A percentile compares a stretch with the other conserved stretches of the same genome.
Conservation (phyloP, 2,329 filamentous ascomycete species). For the Nigrograna mackinnonii region DNA sequence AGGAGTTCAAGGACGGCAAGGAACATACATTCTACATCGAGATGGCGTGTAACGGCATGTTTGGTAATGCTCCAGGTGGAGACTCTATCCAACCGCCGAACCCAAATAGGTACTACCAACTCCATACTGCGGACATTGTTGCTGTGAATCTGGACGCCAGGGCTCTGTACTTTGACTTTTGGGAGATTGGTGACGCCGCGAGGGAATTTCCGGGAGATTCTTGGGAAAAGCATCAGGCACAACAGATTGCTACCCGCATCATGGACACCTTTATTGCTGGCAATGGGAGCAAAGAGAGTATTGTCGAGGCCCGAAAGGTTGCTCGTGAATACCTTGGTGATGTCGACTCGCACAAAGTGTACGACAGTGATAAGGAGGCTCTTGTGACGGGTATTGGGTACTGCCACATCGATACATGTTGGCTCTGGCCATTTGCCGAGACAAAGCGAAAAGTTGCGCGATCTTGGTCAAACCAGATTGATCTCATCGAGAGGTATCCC, state of each 20-base stretch:
- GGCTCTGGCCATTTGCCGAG: slow-evolving; percentile 98
- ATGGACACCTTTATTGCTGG: slow-evolving; percentile 88
- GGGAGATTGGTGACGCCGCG: slow-evolving; percentile 92
- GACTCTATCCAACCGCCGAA: slow-evolving; percentile 87
- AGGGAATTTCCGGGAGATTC: slow-evolving; percentile 87
- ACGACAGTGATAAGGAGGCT: slow-evolving; percentile 72
- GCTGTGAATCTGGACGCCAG: slow-evolving; percentile 86
- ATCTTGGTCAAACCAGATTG: slow-evolving; percentile 96
- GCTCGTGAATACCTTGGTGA: slow-evolving; percentile 80
- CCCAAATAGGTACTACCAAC: slow-evolving; percentile 78
- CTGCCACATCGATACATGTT: slow-evolving; percentile 97
- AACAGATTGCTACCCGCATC: slow-evolving; percentile 82
- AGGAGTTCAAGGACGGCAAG: slow-evolving; percentile 79
- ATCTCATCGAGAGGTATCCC: slow-evolving; percentile 91
- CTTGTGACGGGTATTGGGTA: slow-evolving; percentile 90
- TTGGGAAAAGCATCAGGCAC: slow-evolving; percentile 85
- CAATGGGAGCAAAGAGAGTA: slow-evolving; percentile 70
- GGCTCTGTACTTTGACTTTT: slow-evolving; percentile 86
- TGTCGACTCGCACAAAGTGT: slow-evolving; percentile 83
- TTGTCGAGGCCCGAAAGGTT: slow-evolving; percentile 79
- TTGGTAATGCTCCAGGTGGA: slow-evolving; percentile 84
- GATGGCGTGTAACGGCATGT: slow-evolving; percentile 99
- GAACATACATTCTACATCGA: slow-evolving; percentile 92
- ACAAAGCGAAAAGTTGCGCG: slow-evolving; percentile 95
- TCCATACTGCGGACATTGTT: slow-evolving; percentile 81